Base-by-base conservation (phyloP, 257 asterid genomes). In the Capsicum pubescens region DNA sequence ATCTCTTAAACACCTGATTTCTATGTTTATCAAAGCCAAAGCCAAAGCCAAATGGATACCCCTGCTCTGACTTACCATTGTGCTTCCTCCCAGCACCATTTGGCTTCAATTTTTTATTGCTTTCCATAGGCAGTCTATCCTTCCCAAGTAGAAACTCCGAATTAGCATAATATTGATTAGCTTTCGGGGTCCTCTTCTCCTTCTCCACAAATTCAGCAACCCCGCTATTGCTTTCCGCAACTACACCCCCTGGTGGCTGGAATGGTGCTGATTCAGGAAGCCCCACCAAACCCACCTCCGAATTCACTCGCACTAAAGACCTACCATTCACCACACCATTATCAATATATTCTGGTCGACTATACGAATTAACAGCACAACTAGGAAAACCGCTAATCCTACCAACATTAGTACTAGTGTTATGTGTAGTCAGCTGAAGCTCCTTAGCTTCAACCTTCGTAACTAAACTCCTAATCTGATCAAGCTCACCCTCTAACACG, bases 251-350 rank as follows among this genome's bases (percentile, higher is more conserved):
- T 14, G 80, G 82, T 42, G 72, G 74, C 79, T 74, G 76, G 66
- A 74, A 85, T n/a, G 88, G 88, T 79, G 89, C 87, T 19, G 44
- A 48, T 84, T 85, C 88, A 15, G 79, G 91, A 81, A 85, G 88
- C 35, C 87, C 87, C 69, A 82, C 69, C 26, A 84, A 60, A 26
- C 89, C 86, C 66, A 82, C 79, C 64, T 85, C 81, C 3, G 85
- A 82, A 66, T 55, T 82, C 46, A 42, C 87, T 74, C 71, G 60
- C 60, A 83, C 70, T 69, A 85, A 72, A 32, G 85, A 42, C 70
- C 84, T 82, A 67, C 77, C 54, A 68, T 74, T 57, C 44, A 48
- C 58, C 56, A 52, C 50, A 66, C 72, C 52, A 79, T 70, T 85
- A 61, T 36, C 26, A 7, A 48, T 44, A 82, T 59, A 56, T 15